These are phyloP conservation scores for Hericium rajendrae DNA, from an alignment of 768 basidiomycete species.

Conservation along the genomic window DNA sequence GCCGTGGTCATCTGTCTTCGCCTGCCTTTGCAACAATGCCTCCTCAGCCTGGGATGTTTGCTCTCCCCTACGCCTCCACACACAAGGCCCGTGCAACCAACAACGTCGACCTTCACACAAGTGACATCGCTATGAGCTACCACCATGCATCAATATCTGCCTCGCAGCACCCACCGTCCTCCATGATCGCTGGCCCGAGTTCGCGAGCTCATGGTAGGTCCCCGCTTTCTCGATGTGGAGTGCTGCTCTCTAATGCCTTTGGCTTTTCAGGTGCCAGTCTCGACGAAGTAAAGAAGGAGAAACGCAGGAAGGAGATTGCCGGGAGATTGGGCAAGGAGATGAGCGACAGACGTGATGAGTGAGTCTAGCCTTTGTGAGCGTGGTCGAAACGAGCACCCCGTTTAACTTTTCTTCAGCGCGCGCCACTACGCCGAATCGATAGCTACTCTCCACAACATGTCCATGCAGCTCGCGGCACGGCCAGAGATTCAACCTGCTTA, in stretches of 20 bases:
- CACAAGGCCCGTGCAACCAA: conserved; percentile 29
- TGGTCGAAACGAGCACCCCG: conserved; percentile 3
- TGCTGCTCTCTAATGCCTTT: neutral
- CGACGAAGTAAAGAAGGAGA: conserved; percentile 50
- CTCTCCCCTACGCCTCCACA: conserved; percentile 44
- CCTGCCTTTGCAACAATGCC: conserved; percentile 34
- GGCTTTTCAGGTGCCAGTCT: conserved; percentile 11
- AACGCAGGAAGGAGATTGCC: conserved; percentile 59
- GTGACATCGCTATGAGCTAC: conserved; percentile 23
- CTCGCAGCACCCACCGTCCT: conserved; percentile 34
- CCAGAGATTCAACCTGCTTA: conserved; percentile 60
- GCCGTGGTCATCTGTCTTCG: neutral
- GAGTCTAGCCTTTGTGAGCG: conserved; percentile 19
- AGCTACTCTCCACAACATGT: conserved; percentile 44
- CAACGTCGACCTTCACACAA: conserved; percentile 15
- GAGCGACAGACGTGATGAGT: conserved; percentile 71
- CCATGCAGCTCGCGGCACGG: conserved; percentile 54
- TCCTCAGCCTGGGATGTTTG: conserved; percentile 62
- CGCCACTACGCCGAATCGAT: conserved; percentile 58
- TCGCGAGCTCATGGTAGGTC: conserved; percentile 5
- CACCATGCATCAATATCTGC: conserved; percentile 34
- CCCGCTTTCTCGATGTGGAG: neutral
- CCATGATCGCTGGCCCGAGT: conserved; percentile 23
- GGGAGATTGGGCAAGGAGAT: conserved; percentile 66
- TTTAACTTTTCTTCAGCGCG: conserved; percentile 28